Percentiles rank a stretch among this genome's conserved stretches.
phyloP scores from a whole-genome alignment of 305 asterid genomes.

The Solanum hybrid region DNA sequence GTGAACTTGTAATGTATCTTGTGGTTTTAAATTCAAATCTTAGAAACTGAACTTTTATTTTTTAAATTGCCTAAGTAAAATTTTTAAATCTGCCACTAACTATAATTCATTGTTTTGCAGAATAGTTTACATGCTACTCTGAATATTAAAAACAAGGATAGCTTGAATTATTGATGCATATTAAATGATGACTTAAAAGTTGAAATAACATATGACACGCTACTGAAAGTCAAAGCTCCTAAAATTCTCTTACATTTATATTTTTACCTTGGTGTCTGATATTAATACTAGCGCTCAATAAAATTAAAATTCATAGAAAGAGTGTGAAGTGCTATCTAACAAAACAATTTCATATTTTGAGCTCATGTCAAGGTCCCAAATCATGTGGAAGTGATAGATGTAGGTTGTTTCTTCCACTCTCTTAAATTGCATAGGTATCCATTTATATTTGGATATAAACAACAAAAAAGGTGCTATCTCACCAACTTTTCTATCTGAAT shows the following conservation, averaged over 20 bases:
- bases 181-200: neutral
- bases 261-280: neutral
- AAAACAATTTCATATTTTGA: no score
- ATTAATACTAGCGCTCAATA: fast-evolving
- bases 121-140: neutral
- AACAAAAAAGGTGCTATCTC: neutral
- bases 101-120: neutral
- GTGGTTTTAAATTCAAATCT: neutral
- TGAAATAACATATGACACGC: neutral
- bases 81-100: neutral
- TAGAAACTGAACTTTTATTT: neutral
- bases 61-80: neutral
- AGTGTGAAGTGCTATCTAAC: neutral
- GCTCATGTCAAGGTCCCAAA: no score
- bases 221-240: neutral
- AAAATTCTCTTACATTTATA: neutral
- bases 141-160: neutral
- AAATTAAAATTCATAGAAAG: neutral
- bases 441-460: neutral
- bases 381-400: no score
- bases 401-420: neutral
- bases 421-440: neutral
- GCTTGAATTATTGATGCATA: neutral
- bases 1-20: neutral
- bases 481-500: neutral